Conservation (phyloP, 1,139 yeast species). For the Scheffersomyces cryptocercus region DNA sequence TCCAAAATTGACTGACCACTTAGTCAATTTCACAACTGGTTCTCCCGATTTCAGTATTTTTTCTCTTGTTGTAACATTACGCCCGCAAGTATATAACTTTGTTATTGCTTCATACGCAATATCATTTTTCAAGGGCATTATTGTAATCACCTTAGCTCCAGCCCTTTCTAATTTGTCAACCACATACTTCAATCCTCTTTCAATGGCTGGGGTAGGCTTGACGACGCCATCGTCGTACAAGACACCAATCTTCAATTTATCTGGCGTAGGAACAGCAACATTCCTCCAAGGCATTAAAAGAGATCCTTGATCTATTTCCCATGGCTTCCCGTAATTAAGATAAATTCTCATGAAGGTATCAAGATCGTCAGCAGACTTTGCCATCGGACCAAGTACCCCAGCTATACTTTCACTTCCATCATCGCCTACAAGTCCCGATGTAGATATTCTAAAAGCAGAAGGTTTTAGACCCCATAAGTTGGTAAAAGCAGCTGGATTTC, state of each 20-base stretch:
- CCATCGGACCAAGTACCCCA: constrained; percentile 52
- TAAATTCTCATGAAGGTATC: constrained; percentile 59
- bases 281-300: constrained; percentile 65
- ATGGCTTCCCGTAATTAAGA: constrained; percentile 65
- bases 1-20: constrained; percentile 19
- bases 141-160: constrained; percentile 1
- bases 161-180: constrained; percentile 6
- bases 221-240: constrained; percentile 42
- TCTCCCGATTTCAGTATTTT: constrained; percentile 17
- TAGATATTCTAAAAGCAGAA: too few relatives aligned
- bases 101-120: constrained; percentile 13
- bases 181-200: constrained; percentile 20
- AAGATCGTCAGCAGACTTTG: constrained; percentile 63
- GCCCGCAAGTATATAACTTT: constrained; percentile 16
- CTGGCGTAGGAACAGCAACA: constrained; percentile 32
- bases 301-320: constrained; percentile 60
- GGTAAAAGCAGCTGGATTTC: constrained; percentile 27
- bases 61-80: constrained; percentile 14
- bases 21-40: constrained; percentile 17
- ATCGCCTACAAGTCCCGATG: too few relatives aligned
- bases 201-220: constrained; percentile 56
- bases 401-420: too few relatives aligned
- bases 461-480: too few relatives aligned
- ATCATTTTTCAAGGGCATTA: constrained; percentile 13
- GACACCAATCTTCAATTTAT: constrained; percentile 34